These are phyloP conservation scores for Solanum pimpinellifolium DNA, from an alignment of 257 asterid genomes.

Conservation along the genomic window DNA sequence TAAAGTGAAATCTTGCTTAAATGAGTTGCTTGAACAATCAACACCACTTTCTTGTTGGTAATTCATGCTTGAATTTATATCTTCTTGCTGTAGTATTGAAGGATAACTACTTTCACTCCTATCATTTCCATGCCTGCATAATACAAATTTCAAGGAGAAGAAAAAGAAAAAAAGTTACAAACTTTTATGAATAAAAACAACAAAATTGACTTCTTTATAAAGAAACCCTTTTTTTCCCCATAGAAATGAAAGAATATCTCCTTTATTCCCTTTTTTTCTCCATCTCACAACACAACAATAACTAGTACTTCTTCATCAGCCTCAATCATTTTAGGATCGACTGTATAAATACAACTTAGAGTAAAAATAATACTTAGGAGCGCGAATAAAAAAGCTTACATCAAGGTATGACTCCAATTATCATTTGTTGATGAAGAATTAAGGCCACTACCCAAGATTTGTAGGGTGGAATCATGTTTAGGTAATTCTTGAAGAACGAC, in stretches of 20 bases:
- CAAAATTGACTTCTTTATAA: background rate
- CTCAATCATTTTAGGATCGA: background rate
- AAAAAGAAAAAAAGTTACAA: background rate
- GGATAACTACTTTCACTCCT: background rate
- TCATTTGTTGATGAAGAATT: background rate
- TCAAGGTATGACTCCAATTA: background rate
- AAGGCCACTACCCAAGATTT: slow-evolving; percentile 14
- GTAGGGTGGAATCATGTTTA: slow-evolving; percentile 7
- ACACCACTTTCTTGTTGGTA: slow-evolving; percentile 5
- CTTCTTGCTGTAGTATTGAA: background rate
- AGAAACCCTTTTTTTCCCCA: background rate
- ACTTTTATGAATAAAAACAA: background rate
- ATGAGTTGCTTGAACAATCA: background rate
- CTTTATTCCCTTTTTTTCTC: background rate
- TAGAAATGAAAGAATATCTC: background rate
- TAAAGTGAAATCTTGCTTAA: background rate
- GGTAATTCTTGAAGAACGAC: slow-evolving; percentile 22
- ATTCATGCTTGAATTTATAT: slow-evolving; percentile 4
- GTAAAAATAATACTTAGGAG: background rate
- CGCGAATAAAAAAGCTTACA: background rate
- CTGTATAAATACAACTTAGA: background rate
- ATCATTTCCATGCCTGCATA: slow-evolving; percentile 3
- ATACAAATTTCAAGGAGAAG: background rate
- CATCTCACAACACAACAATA: background rate
- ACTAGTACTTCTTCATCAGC: background rate